phyloP scores from a whole-genome alignment of 1,284 basidiomycete species.

The Moesziomyces aphidis region DNA sequence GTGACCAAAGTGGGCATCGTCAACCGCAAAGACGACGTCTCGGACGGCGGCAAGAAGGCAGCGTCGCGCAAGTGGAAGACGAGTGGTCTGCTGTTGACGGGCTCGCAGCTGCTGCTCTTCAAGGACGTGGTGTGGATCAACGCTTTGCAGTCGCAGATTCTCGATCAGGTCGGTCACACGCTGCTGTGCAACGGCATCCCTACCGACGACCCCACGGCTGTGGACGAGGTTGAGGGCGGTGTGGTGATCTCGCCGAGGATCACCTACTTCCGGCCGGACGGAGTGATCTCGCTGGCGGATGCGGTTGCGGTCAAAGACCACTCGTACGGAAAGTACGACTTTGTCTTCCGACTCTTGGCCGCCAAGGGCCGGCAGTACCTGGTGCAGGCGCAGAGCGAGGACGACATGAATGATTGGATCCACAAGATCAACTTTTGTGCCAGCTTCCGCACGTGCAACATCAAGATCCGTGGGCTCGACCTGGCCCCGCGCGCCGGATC shows the following conservation, averaged over 20 bases:
- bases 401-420: conserved; percentile 91
- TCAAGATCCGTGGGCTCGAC: conserved; percentile 79
- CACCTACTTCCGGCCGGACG: conserved; percentile 83
- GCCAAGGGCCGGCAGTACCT: conserved; percentile 77
- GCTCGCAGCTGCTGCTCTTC: conserved; percentile 90
- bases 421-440: conserved; percentile 93
- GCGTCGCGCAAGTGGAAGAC: conserved; percentile 86
- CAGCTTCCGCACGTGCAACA: conserved; percentile 86
- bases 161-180: conserved; percentile 59
- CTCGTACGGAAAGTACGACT: conserved; percentile 72
- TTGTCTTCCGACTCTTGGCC: conserved; percentile 83
- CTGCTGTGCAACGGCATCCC: conserved; percentile 46
- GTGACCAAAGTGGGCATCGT: conserved; percentile 86
- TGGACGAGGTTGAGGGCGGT: conserved; percentile 38
- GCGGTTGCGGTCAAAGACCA: conserved; percentile 60
- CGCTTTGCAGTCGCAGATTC: conserved; percentile 73
- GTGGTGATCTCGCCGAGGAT: conserved; percentile 72
- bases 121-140: conserved; percentile 81
- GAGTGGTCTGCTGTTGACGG: conserved; percentile 87
- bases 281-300: conserved; percentile 77
- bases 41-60: conserved; percentile 81
- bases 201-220: conserved; percentile 5
- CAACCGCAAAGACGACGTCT: conserved; percentile 78
- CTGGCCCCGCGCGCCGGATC: conserved; percentile 32
- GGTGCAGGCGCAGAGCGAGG: conserved; percentile 79